Base-by-base conservation (phyloP, 805 yeast species). In the Monosporozyma solicola region DNA sequence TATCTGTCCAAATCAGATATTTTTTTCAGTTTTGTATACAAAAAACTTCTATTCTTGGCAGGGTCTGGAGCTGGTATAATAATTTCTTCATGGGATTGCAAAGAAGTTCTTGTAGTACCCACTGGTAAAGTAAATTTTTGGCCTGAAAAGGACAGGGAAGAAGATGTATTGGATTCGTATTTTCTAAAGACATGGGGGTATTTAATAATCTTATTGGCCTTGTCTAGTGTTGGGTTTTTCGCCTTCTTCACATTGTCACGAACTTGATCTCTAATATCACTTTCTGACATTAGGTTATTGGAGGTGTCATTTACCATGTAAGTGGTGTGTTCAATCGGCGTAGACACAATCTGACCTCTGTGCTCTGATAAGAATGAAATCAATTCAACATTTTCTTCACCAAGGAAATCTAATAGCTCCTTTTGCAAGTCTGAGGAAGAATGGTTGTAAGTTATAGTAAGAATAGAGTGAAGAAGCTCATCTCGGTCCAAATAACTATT, bases 141-240 rank as follows among this genome's bases (percentile, higher is more conserved):
- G 1, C 97, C 97, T 6, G 88, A 80, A 47, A 88, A 79, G 0
- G 91, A 82, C n/a, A 88, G 66, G 33, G 83, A 82, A 46, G 80
- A 81, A 5, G 67, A 53, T 10, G 59, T 59, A 6, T 86, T 83
- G 0, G 84, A 81, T 45, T 82, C 88, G 50, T 78, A 80, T 46
- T 84, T 73, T 57, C 86, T 80, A 67, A 77, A 94, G 1, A 94
- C 97, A 69, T 95, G 96, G 0, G 97, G 97, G 61, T 89, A 92
- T 51, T 77, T 72, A 20, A 77, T 77, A 41, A 72, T 74, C 4
- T 73, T 65, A 13, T 67, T 61, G 37, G 74, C 78, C 1, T 81
- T 79, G 13, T 73, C 74, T 16, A 84, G 62, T 24, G 72, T 71
- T 49, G 74, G 74, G 59, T 78, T 79, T 59, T 75, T 78, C 0